A percentile compares a stretch with the other conserved stretches of the same genome.
These are phyloP conservation scores for Cladophialophora psammophila DNA, from an alignment of 2,329 filamentous ascomycete species.

Conservation along the genomic window DNA sequence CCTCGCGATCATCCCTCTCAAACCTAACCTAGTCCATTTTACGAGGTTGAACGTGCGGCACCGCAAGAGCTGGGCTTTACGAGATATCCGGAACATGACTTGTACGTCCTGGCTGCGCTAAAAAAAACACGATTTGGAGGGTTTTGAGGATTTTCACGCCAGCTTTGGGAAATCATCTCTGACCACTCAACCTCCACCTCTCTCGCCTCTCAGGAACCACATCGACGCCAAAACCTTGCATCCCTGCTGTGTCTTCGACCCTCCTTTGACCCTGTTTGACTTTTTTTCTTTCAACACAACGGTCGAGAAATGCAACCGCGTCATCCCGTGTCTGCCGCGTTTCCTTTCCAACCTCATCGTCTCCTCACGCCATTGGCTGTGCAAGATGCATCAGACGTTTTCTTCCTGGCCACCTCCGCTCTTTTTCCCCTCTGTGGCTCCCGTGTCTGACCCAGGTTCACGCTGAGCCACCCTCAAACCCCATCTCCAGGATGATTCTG, in stretches of 20 bases:
- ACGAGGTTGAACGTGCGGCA: background rate
- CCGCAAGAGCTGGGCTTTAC: conserved; percentile 8
- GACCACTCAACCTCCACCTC: background rate
- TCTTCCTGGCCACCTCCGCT: conserved; percentile 6
- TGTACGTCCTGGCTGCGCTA: background rate
- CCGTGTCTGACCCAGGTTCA: conserved; percentile 19
- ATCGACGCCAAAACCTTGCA: background rate
- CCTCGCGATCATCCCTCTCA: background rate
- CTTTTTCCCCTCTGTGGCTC: conserved; percentile 5
- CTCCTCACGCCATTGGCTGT: background rate
- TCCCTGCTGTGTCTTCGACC: background rate
- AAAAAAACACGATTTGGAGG: background rate
- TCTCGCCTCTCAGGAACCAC: background rate
- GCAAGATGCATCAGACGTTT: background rate
- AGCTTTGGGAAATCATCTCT: background rate
- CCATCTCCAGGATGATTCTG: background rate
- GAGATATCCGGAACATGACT: background rate
- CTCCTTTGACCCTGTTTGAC: conserved; percentile 2
- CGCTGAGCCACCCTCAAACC: conserved; percentile 20
- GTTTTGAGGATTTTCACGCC: background rate
- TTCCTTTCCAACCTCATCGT: conserved; percentile 2
- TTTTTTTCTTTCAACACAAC: background rate
- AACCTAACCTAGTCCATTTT: conserved; percentile 4
- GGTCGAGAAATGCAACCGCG: conserved; percentile 18
- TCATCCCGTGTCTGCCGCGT: conserved; percentile 20